Conservation (phyloP, 371 early-diverging fungal species). For the Apophysomyces variabilis region DNA sequence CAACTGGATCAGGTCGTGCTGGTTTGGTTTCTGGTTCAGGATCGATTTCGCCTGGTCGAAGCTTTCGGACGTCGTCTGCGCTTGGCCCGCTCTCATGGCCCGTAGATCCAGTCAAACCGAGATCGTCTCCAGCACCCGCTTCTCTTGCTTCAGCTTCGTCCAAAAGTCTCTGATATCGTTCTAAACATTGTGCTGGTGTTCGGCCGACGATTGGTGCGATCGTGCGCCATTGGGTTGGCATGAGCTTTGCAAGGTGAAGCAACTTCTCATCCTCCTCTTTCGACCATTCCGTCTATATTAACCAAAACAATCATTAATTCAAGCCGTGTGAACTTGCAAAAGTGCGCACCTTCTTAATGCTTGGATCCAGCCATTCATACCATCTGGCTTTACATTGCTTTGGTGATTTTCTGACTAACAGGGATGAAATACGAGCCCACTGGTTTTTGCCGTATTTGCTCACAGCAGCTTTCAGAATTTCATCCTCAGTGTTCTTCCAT, state of each 20-base stretch:
- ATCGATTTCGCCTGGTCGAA: constrained; percentile 97
- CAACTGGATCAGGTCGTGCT: constrained; percentile 97
- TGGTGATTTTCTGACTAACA: constrained; percentile 93
- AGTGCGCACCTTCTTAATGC: constrained; percentile 86
- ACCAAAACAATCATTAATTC: background rate
- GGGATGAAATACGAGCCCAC: constrained; percentile 97
- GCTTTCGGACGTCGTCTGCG: constrained; percentile 77
- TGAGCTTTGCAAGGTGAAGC: constrained; percentile 94
- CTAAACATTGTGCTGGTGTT: constrained; percentile 98
- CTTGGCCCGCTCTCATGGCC: constrained; percentile 78
- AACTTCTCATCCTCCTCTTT: constrained; percentile 98
- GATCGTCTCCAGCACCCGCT: constrained; percentile 58
- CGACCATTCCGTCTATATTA: constrained; percentile 91
- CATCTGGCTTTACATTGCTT: constrained; percentile 99
- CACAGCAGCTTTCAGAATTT: constrained; percentile 96
- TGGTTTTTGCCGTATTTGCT: constrained; percentile 99
- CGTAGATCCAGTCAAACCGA: constrained; percentile 68
- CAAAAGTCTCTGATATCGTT: constrained; percentile 92
- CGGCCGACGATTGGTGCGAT: constrained; percentile 98
- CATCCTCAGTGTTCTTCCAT: constrained; percentile 95
- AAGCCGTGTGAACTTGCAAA: background rate
- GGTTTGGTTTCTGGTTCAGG: constrained; percentile 97
- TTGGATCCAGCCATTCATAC: constrained; percentile 99
- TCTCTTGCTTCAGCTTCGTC: constrained; percentile 92
- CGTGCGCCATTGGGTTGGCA: constrained; percentile 99